Evolutionary conservation across 495 filamentous ascomycete species (phyloP).

Genomic region (Parachaetomium inaequale): DNA sequence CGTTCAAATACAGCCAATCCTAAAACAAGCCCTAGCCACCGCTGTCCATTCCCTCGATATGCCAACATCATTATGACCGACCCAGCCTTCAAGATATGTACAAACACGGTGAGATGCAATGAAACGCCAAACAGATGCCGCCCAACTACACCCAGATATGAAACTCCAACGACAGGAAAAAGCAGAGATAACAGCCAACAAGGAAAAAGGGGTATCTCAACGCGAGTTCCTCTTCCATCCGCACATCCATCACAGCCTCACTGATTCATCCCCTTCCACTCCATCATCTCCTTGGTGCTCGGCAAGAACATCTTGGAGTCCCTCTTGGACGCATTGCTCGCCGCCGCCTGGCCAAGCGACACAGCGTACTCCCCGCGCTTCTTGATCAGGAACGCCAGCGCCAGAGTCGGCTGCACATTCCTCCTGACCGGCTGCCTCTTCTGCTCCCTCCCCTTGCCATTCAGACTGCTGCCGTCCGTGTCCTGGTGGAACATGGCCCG

Average conservation of each 20-base stretch:
- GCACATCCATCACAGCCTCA: neutral
- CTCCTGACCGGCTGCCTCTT: conserved; percentile 12
- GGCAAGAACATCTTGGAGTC: conserved; percentile 27
- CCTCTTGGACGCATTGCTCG: conserved; percentile 4
- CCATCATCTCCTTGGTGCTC: conserved; percentile 33
- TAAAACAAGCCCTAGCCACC: neutral
- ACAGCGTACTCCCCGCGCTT: conserved; percentile 30
- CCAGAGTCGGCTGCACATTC: conserved; percentile 29
- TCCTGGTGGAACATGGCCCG: conserved; percentile 30
- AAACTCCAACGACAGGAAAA: neutral
- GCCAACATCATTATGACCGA: neutral
- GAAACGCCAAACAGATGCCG: conserved; percentile 4
- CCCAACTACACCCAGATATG: neutral
- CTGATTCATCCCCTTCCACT: conserved; percentile 27
- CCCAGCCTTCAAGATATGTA: neutral
- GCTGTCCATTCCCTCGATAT: neutral
- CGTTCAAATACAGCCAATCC: neutral
- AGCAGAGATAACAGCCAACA: neutral
- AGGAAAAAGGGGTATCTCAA: conserved; percentile 14
- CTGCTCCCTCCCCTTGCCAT: neutral
- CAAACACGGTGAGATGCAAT: neutral
- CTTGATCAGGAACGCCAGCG: conserved; percentile 31
- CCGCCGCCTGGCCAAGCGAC: conserved; percentile 4
- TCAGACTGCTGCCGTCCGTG: neutral
- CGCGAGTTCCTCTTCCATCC: neutral